Base-by-base conservation (phyloP, 1,284 basidiomycete genomes). In the Microbotryum violaceum region DNA sequence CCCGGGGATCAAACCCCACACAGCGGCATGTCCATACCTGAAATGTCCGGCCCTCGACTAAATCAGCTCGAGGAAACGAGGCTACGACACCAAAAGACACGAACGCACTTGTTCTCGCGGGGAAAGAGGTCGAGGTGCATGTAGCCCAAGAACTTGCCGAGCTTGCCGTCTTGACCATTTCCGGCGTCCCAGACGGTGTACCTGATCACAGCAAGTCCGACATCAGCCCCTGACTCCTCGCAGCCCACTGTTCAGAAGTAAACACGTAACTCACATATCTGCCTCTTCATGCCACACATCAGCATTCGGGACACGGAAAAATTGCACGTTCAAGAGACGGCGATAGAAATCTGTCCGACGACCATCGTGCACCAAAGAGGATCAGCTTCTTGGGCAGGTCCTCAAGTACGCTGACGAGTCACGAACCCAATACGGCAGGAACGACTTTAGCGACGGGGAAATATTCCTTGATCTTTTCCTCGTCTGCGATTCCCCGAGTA, bases 41-140 rank as follows among this genome's bases (percentile, higher is more conserved):
- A 25, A 23, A 76, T 91, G 88, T 14, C 85, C 83, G 73, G 88
- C 90, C 73, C 90, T 91, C 49, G n/a, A 1, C 3, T 31, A 29
- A 42, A 21, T 14, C n/a, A 33, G 47, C 20, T 16, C 10, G 53
- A 20, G 5, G 25, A 3, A 29, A 4, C 16, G 21, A 18, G 9
- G 23, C 12, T 6, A 1, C n/a, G 20, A 12, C 12, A 31, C 42
- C 44, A 56, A 46, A 45, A 25, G 31, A 5, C 14, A 12, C 18
- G 33, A 45, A 45, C 48, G 56, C 25, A 46, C 57, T 70, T 71
- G 56, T 63, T 61, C 33, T 66, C 62, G 20, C 89, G 84, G 57
- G 89, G 89, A 79, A 87, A 91, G 46, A 92, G 81, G 71, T 92
- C 90, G 29, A 91, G 83, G 72, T 89, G 89, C 72, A 87, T 86